These are phyloP conservation scores for Diaporthe sp. DNA, from an alignment of 2,329 filamentous ascomycete genomes.

Conservation along the genomic window DNA sequence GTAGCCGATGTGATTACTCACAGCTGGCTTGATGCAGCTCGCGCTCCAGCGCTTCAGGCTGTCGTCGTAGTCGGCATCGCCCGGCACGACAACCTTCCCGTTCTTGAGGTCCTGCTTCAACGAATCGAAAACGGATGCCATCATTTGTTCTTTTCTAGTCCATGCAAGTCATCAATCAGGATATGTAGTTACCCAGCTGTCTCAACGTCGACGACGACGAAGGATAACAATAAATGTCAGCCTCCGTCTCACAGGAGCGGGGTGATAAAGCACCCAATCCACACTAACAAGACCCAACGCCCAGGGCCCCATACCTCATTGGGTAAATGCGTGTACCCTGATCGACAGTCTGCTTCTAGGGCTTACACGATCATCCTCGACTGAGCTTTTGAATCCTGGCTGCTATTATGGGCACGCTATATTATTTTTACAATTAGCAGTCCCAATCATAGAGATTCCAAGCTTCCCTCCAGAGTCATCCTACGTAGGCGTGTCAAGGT, in stretches of 20 bases:
- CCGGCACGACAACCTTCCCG: constrained; percentile 26
- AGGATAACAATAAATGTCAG: background rate
- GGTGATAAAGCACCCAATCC: background rate
- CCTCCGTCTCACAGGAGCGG: background rate
- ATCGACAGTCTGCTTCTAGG: background rate
- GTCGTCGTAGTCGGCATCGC: constrained; percentile 48
- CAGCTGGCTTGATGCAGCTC: constrained; percentile 54
- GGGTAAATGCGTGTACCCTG: background rate
- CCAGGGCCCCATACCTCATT: background rate
- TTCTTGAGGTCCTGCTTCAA: constrained; percentile 18
- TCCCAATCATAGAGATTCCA: too few relatives aligned
- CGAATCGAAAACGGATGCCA: background rate
- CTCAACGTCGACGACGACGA: background rate
- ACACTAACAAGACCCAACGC: background rate
- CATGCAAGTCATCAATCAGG: background rate
- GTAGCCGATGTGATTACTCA: background rate
- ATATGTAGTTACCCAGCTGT: background rate
- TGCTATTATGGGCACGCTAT: too few relatives aligned
- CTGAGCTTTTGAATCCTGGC: too few relatives aligned
- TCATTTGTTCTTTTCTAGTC: background rate
- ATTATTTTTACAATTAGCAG: too few relatives aligned
- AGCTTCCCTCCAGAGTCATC: too few relatives aligned
- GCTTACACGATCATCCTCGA: background rate
- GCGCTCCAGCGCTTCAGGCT: constrained; percentile 55
- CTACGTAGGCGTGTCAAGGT: too few relatives aligned